Base-by-base conservation (phyloP, 805 yeast genomes). In the Yarrowia sp. region DNA sequence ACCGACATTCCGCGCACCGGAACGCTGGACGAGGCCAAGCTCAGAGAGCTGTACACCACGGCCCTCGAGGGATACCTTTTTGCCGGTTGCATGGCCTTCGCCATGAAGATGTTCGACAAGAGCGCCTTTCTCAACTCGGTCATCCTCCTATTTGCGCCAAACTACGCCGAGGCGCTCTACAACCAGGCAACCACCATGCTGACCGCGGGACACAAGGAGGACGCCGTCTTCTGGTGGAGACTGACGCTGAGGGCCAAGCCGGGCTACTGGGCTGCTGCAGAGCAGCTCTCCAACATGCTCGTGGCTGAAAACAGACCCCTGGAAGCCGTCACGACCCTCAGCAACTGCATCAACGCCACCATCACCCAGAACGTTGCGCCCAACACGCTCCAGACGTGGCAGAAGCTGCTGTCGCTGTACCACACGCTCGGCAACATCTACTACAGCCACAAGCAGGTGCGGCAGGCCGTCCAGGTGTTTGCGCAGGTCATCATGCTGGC, bases 221-320 rank as follows among this genome's bases (percentile, higher is more conserved):
- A 68, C 12, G 70, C 71, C 2, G 69, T 68, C n/a, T 55, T 63
- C 5, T 67, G 66, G 63, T 68, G 69, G 72, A 25, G 59, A 12
- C 61, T 62, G 22, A 67, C 69, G 1, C 59, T 69, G 6, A 47
- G 36, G 9, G 47, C 65, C 4, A 62, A 66, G 2, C 71, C 71
- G 10, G 41, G 63, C n/a, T 68, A 68, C 58, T 67, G 66, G 66
- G 72, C 68, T 41, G 70, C 71, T 1, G 67, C 70, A 8, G 71
- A 69, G 10, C 72, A 69, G 25, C 32, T 69, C 25, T 63, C 68
- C 29, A 53, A 67, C 6, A 61, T 68, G 4, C 51, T 65, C 10
- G 58, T 66, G 24, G 25, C 63, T 1, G 68, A 66, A 36, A 46
- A 39, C 9, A 62, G 69, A 16, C 63, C 63, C 16, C 14, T 16